Evolutionary conservation across 306 rosid genomes (phyloP).

Genomic region (Fagus crenata): DNA sequence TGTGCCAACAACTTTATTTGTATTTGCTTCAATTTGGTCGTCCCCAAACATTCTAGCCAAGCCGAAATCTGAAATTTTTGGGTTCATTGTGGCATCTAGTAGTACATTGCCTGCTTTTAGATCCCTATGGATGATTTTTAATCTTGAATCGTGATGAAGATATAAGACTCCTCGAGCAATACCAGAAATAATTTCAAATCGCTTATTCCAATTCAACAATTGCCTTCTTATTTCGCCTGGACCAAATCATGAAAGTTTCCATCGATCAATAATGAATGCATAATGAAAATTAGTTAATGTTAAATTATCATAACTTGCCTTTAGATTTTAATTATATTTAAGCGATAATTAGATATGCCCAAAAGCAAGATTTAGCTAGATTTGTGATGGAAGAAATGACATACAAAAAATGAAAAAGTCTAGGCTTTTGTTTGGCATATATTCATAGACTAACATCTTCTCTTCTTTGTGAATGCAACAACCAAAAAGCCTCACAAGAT

Average conservation of each 20-base stretch:
- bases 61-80: neutral
- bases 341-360: too few species aligned
- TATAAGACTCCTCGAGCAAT: constrained; percentile 1
- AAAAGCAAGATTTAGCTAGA: neutral
- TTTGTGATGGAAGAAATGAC: neutral
- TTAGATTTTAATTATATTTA: too few species aligned
- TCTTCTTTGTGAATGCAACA: constrained; percentile 38
- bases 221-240: neutral
- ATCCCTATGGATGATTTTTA: constrained; percentile 26
- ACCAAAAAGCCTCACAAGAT: constrained; percentile 43
- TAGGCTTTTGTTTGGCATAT: constrained; percentile 48
- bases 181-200: neutral
- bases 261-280: too few species aligned
- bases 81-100: neutral
- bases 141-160: constrained; percentile 5
- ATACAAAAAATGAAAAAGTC: constrained; percentile 38
- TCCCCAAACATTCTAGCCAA: neutral
- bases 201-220: neutral
- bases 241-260: neutral
- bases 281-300: too few species aligned
- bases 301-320: too few species aligned
- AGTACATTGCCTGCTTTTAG: constrained; percentile 31
- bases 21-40: neutral
- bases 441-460: constrained; percentile 43
- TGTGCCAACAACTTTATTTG: constrained; percentile 2